Evolutionary conservation across 2,329 filamentous ascomycete genomes (phyloP).

Genomic region (Cordyceps cicadae): DNA sequence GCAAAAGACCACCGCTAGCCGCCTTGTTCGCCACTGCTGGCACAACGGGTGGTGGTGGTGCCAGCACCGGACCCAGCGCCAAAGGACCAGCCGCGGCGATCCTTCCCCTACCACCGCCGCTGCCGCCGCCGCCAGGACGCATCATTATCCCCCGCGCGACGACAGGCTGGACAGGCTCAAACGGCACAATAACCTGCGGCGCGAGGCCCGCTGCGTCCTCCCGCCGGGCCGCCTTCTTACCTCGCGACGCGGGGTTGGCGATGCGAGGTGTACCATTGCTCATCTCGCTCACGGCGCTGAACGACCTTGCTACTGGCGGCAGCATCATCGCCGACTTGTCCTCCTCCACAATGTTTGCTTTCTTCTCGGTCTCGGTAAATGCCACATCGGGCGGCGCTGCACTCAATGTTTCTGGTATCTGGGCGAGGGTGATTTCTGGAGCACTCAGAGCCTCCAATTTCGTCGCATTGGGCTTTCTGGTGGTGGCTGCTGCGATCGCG

Average conservation of each 20-base stretch:
- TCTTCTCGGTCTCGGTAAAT: neutral
- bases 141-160: neutral
- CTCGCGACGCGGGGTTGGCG: slow-evolving; percentile 42
- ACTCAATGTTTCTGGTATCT: neutral
- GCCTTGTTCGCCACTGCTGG: neutral
- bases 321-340: neutral
- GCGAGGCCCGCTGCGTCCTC: slow-evolving; percentile 42
- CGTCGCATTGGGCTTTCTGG: neutral
- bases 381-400: neutral
- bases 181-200: slow-evolving; percentile 34
- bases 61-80: neutral
- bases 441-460: neutral
- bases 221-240: slow-evolving; percentile 43
- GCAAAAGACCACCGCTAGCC: slow-evolving; percentile 22
- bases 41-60: neutral
- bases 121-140: neutral
- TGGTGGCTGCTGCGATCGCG: neutral
- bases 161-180: slow-evolving; percentile 20
- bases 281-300: neutral
- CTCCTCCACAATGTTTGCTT: neutral
- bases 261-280: slow-evolving; percentile 19
- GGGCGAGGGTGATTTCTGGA: neutral
- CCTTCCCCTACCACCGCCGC: neutral
- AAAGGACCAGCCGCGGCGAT: neutral
- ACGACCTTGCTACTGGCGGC: neutral